A percentile compares a stretch with the other conserved stretches of the same genome.
Conservation (phyloP, 2,329 filamentous ascomycete genomes). For the Alternaria sp. region DNA sequence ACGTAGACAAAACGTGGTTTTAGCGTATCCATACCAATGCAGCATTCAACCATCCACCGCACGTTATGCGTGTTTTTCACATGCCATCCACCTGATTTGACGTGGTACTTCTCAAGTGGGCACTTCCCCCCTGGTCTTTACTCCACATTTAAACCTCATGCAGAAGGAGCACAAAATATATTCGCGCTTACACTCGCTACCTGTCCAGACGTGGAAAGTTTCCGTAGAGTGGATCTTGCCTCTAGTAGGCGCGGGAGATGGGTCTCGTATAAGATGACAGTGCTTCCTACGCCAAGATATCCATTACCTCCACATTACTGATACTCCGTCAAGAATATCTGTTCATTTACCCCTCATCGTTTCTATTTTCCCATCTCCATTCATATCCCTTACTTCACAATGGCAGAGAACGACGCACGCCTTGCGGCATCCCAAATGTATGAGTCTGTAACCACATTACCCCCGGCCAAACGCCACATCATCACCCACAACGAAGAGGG, state of each 20-base stretch:
- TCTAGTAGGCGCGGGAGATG: neutral
- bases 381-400: neutral
- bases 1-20: neutral
- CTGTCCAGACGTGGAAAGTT: neutral
- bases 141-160: neutral
- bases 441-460: constrained; percentile 21
- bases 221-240: neutral
- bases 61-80: neutral
- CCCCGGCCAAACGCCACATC: constrained; percentile 44
- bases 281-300: neutral
- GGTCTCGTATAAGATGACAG: neutral
- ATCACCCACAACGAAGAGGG: constrained; percentile 43
- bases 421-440: constrained; percentile 4
- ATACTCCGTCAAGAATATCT: neutral
- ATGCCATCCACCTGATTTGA: neutral
- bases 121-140: neutral
- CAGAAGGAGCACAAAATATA: neutral
- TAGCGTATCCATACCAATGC: neutral
- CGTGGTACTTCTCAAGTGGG: neutral
- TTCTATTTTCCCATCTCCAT: neutral
- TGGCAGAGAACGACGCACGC: constrained; percentile 15
- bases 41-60: neutral
- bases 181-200: neutral
- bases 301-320: neutral
- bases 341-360: neutral